phyloP scores from a whole-genome alignment of 306 rosid species.

The Pachyrhizus erosus region DNA sequence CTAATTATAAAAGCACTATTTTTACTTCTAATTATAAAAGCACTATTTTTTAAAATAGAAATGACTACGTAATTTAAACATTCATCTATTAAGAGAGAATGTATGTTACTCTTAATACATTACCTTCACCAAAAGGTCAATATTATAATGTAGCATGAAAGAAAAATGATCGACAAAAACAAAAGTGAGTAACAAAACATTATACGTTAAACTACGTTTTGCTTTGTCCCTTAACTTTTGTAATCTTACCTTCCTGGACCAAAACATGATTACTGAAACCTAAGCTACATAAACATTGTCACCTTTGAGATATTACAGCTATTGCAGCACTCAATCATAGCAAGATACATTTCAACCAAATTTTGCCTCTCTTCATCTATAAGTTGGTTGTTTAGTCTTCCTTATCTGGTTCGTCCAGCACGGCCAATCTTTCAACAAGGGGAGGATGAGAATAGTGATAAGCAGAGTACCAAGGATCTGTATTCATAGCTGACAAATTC shows the following conservation, averaged over 20 bases:
- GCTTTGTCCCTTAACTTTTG: not conserved
- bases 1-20: too few species aligned
- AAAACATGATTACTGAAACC: conserved; percentile 21
- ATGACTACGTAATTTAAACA: too few species aligned
- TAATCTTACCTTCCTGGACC: conserved; percentile 22
- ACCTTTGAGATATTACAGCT: conserved; percentile 8
- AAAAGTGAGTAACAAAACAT: not conserved
- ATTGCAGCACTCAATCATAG: conserved; percentile 26
- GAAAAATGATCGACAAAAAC: not conserved
- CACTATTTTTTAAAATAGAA: too few species aligned
- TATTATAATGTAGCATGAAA: not conserved
- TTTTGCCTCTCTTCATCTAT: conserved; percentile 39
- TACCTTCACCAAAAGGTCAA: not conserved
- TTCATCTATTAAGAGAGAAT: too few species aligned
- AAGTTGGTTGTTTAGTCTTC: conserved; percentile 53
- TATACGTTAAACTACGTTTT: not conserved
- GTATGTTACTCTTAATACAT: not conserved
- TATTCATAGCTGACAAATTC: conserved; percentile 94
- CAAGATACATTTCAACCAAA: conserved; percentile 34
- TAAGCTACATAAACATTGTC: conserved; percentile 25
- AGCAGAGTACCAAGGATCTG: conserved; percentile 98
- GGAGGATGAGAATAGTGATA: conserved; percentile 99
- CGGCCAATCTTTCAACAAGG: conserved; percentile 89
- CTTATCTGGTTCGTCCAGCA: conserved; percentile 69
- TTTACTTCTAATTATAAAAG: too few species aligned